Evolutionary conservation across 139 green algal species (phyloP).

Genomic region (Chlorella ohadii): DNA sequence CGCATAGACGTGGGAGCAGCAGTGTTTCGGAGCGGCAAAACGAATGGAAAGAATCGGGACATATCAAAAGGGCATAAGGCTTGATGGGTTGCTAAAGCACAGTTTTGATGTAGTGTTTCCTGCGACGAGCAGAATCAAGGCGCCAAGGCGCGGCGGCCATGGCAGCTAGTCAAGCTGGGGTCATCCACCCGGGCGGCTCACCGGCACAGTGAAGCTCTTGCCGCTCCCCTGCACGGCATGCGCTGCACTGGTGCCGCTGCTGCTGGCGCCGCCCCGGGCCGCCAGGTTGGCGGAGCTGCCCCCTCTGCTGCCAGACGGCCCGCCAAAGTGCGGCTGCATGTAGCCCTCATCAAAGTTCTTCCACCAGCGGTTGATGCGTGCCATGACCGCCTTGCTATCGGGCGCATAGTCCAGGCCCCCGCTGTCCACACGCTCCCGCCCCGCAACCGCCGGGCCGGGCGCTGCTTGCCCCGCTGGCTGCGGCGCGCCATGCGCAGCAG

Average conservation of each 20-base stretch:
- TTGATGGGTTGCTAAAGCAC: too few relatives aligned
- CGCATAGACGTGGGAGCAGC: too few relatives aligned
- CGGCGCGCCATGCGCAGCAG: not conserved
- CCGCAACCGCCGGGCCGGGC: not conserved
- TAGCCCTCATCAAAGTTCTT: constrained; percentile 51
- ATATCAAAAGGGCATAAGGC: too few relatives aligned
- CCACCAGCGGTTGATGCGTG: constrained; percentile 49
- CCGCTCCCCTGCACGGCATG: not conserved
- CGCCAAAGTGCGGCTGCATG: constrained; percentile 67
- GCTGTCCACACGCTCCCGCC: constrained; percentile 1
- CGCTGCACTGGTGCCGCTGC: not conserved
- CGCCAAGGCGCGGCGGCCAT: too few relatives aligned
- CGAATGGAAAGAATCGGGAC: too few relatives aligned
- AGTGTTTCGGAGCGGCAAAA: too few relatives aligned
- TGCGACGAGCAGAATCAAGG: too few relatives aligned
- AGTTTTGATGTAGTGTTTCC: too few relatives aligned
- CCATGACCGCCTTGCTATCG: constrained; percentile 30
- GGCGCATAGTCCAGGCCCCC: constrained; percentile 11
- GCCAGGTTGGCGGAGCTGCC: not conserved
- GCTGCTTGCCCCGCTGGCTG: not conserved
- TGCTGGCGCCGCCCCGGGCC: not conserved
- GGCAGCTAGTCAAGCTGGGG: too few relatives aligned
- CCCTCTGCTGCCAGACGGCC: constrained; percentile 13
- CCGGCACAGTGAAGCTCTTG: constrained; percentile 14
- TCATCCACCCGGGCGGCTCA: not conserved